Evolutionary conservation across 495 filamentous ascomycete species (phyloP), one percentile per base, ranked within the genome.

Genomic region (Aspergillus cavernicola): DNA sequence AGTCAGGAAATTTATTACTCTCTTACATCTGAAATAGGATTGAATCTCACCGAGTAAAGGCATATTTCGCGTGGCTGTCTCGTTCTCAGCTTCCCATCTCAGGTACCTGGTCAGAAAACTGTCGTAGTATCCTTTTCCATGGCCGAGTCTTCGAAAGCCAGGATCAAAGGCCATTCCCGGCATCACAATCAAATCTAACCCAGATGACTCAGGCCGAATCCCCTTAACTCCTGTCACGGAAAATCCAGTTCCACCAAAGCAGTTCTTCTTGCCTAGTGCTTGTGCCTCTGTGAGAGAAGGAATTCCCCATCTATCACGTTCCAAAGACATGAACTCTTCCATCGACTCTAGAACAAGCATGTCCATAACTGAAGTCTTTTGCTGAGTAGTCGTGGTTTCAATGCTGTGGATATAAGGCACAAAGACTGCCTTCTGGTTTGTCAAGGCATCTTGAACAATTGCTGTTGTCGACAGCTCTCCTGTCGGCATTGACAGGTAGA

Each of bases 111-210:
- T 77, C 65, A 98, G 69, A 68, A 95, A 98, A 72, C 82, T 85
- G 70, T 98, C 93, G 80, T 97, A 98, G 70, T 91, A 98, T 39
- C 95, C 93, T 75, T 89, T 96, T 46, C 93, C 93, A 75, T 98
- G 95, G 8, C 93, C 93, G 10, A 97, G 75, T 63, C 93, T 77
- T 57, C 85, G 79, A 49, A 92, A 82, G 28, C 75, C 77, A 11
- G 71, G 62, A 67, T 96, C 92, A 66, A 97, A 98, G 8, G 89
- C 93, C 68, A 97, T 87, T 12, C 93, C 93, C 2, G 93, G 93
- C 84, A 97, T 84, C 18, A 98, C 79, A 46, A 98, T 84, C 53
- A 97, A 63, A 66, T 98, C 91, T 36, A 96, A 68, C 11, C 84
- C 81, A n/a, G 74, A 71, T 32, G 70, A 31, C 67, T 49, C 70